These are phyloP conservation scores for Helenozyma baotianmanensis DNA, from an alignment of 805 yeast genomes.

Conservation along the genomic window DNA sequence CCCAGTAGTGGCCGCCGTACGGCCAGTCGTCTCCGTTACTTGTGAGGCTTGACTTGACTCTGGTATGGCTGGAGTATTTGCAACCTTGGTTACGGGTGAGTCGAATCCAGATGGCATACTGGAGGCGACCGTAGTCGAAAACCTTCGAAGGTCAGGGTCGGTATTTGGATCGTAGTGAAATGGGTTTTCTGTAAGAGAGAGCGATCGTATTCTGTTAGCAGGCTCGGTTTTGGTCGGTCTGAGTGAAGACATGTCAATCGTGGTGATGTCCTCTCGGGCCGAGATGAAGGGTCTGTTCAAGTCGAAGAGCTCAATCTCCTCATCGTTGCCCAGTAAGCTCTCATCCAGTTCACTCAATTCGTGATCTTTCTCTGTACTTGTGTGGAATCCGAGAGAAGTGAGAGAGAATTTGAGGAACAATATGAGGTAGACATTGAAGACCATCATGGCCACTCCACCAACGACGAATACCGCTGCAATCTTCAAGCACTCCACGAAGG, in stretches of 20 bases:
- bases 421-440: slow-evolving; percentile 41
- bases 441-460: slow-evolving; percentile 52
- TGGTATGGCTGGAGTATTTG: too few relatives aligned
- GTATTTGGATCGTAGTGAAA: not conserved
- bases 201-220: not conserved
- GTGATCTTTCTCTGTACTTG: slow-evolving; percentile 13
- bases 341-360: slow-evolving; percentile 13
- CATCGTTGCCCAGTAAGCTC: not conserved
- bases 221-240: slow-evolving; percentile 5
- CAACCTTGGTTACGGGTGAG: too few relatives aligned
- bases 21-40: too few relatives aligned
- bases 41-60: too few relatives aligned
- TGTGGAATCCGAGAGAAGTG: slow-evolving; percentile 6
- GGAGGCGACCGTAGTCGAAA: not conserved
- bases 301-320: slow-evolving; percentile 10
- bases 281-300: slow-evolving; percentile 6
- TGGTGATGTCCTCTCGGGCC: slow-evolving; percentile 34
- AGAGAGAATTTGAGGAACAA: slow-evolving; percentile 18
- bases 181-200: slow-evolving; percentile 7
- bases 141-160: too few relatives aligned
- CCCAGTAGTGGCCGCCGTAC: too few relatives aligned
- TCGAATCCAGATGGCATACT: too few relatives aligned
- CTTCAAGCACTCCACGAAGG: slow-evolving; percentile 63
- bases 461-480: slow-evolving; percentile 70
- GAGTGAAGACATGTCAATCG: slow-evolving; percentile 25